A percentile compares a stretch with the other conserved stretches of the same genome.
phyloP scores from a whole-genome alignment of 73 alveolate genomes.

The Uronychia setigera region DNA sequence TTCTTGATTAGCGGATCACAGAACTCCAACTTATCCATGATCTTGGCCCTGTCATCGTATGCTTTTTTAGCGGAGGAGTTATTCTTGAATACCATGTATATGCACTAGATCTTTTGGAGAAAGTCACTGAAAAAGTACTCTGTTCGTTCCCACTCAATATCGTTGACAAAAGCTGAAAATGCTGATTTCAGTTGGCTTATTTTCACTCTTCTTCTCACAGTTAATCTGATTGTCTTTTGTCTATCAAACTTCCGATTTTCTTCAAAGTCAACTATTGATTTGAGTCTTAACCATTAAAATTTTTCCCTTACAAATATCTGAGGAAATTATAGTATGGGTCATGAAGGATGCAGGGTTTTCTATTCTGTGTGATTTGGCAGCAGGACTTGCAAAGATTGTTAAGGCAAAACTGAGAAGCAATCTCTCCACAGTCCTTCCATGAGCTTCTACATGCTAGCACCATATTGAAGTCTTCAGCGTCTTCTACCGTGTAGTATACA shows the following conservation, averaged over 20 bases:
- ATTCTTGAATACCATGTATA: background rate
- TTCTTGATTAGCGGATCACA: background rate
- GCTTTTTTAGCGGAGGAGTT: conserved; percentile 2
- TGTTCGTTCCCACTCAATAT: conserved; percentile 4
- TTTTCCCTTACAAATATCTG: background rate
- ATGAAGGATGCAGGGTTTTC: conserved; percentile 12
- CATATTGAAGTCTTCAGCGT: conserved; percentile 16
- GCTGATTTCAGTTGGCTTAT: background rate
- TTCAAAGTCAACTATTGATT: background rate
- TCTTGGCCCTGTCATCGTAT: background rate
- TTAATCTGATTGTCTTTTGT: background rate
- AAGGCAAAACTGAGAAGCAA: background rate
- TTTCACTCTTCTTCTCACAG: background rate
- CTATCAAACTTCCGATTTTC: background rate
- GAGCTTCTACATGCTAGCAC: background rate
- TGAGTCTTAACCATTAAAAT: background rate
- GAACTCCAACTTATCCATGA: background rate
- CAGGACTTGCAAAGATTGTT: background rate
- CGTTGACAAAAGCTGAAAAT: background rate
- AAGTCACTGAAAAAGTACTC: background rate
- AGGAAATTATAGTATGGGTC: background rate
- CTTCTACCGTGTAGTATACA: conserved; percentile 7
- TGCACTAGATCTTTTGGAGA: background rate
- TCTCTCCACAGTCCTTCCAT: background rate
- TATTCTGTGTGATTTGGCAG: background rate